Evolutionary conservation across 73 alveolate genomes (phyloP).

Genomic region (Tetrahymena borealis): DNA sequence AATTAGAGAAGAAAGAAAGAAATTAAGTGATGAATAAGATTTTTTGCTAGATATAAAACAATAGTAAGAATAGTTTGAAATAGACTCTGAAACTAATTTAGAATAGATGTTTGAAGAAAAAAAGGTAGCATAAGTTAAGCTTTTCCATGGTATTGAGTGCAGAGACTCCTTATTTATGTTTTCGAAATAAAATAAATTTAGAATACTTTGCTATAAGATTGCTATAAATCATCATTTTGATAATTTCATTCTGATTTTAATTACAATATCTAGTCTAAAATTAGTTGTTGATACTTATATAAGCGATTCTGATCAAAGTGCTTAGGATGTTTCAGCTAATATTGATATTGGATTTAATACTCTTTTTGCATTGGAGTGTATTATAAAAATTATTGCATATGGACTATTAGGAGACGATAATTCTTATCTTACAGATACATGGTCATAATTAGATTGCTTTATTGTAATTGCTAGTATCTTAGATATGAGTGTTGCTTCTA

Average conservation of each 20-base stretch:
- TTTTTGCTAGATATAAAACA: no score
- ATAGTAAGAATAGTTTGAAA: no score
- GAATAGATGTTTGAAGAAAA: constrained; percentile 44
- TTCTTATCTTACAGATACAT: constrained; percentile 57
- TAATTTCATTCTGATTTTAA: constrained; percentile 60
- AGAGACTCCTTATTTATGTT: constrained; percentile 70
- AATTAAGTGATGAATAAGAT: neutral
- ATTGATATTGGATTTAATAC: constrained; percentile 42
- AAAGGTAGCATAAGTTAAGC: constrained; percentile 41
- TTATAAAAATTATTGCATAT: constrained; percentile 59
- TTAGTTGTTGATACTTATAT: constrained; percentile 83
- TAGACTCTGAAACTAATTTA: constrained; percentile 25
- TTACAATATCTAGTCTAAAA: constrained; percentile 68
- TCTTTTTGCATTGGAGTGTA: constrained; percentile 51
- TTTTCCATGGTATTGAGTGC: constrained; percentile 78
- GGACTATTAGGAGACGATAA: constrained; percentile 64
- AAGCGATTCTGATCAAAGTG: neutral
- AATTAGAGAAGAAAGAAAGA: neutral
- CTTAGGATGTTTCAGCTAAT: constrained; percentile 10
- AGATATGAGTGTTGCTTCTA: constrained; percentile 13
- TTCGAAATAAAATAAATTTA: constrained; percentile 61
- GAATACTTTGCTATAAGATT: constrained; percentile 64
- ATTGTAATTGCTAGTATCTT: constrained; percentile 30
- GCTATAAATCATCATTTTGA: constrained; percentile 66
- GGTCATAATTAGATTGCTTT: constrained; percentile 48